These are phyloP conservation scores for Aspergillus niger DNA, from an alignment of 2,329 filamentous ascomycete genomes.

Conservation along the genomic window DNA sequence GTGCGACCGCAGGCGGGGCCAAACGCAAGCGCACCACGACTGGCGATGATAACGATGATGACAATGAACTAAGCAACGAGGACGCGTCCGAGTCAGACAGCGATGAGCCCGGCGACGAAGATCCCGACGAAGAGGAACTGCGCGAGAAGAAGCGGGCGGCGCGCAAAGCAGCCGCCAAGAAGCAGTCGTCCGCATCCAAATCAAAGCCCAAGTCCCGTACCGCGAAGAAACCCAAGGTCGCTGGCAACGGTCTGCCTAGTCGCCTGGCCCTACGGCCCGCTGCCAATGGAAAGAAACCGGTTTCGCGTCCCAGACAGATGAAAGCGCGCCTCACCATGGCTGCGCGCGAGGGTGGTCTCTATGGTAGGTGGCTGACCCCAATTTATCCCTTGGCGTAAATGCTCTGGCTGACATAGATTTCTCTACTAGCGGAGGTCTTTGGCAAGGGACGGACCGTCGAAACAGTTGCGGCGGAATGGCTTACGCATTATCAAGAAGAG, in stretches of 20 bases:
- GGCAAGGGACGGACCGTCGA: conserved; percentile 57
- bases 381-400: not conserved
- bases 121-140: conserved; percentile 54
- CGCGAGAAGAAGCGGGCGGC: conserved; percentile 45
- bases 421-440: conserved; percentile 59
- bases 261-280: conserved; percentile 59
- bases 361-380: conserved; percentile 46
- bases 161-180: conserved; percentile 36
- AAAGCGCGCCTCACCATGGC: conserved; percentile 55
- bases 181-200: conserved; percentile 42
- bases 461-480: conserved; percentile 60
- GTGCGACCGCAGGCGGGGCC: conserved; percentile 30
- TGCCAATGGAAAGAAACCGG: conserved; percentile 46
- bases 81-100: conserved; percentile 42
- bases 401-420: conserved; percentile 25
- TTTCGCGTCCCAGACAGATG: conserved; percentile 52
- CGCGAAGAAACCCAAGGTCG: conserved; percentile 59
- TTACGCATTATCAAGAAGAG: conserved; percentile 57
- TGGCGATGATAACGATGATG: conserved; percentile 40
- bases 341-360: conserved; percentile 58
- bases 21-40: conserved; percentile 55
- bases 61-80: conserved; percentile 32
- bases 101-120: conserved; percentile 39
- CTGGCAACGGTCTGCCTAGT: conserved; percentile 48
- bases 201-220: conserved; percentile 36